Base-by-base conservation (phyloP, 2,329 filamentous ascomycete species). In the Aspergillus sp. region DNA sequence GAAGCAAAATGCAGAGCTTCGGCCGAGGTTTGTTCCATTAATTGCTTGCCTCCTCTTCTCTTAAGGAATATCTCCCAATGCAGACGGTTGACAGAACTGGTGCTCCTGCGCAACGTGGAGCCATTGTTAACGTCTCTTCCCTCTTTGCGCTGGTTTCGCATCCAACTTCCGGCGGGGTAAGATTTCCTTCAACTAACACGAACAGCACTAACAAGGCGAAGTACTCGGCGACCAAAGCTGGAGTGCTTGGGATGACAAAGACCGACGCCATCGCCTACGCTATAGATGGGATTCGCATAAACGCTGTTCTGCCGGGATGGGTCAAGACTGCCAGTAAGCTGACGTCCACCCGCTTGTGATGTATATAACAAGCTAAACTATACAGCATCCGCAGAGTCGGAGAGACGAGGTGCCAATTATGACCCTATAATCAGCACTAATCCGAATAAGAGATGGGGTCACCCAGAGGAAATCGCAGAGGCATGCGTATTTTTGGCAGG, bases 91-190 rank as follows among this genome's bases (percentile, higher is more conserved):
- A 49, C 16, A 49, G 46, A 36, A 49, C 46, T 6, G 46, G 46
- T 7, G 19, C 21, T 11, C 16, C 10, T 5, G 16, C 45, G 16
- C 50, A 53, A 17, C 45, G 50, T 1, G 50, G 50, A 34, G 38
- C 50, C 13, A 53, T 53, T 13, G 50, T 53, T n/a, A 53, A 53
- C 29, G 34, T 53, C 16, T 48, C 50, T 2, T 53, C 50, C 1
- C 14, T 53, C 3, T 49, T 53, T 31, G 50, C 21, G 2, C 17
- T 53, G 4, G 13, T 44, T 13, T 53, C 50, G 7, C 41, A 49
- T 32, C 38, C 50, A 9, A 45, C 50, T 3, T 20, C 36, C 14
- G 50, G 50, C 2, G 50, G 19, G 31, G 50, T 53, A 29, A 14
- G 50, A 9, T 49, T 17, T 21, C 11, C 25, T 25, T 9, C 20